Percentiles rank a stretch among this genome's conserved stretches.
Evolutionary conservation across 768 basidiomycete species (phyloP).

Genomic region (Amanita polypyramis): DNA sequence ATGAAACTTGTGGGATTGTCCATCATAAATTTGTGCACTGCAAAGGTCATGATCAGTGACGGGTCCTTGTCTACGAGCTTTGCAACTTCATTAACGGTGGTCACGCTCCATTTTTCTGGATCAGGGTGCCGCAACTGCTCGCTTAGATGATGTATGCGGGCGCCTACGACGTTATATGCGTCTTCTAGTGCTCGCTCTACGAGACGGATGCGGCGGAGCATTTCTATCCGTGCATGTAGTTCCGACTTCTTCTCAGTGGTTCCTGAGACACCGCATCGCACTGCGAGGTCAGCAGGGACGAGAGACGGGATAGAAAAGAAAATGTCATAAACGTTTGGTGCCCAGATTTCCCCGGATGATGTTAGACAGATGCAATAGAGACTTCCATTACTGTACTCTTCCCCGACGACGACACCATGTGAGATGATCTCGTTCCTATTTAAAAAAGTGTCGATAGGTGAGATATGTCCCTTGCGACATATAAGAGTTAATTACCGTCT

Average conservation of each 20-base stretch:
- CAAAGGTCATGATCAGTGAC: slow-evolving; percentile 26
- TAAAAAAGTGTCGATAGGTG: slow-evolving; percentile 1
- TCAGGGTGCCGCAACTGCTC: slow-evolving; percentile 31
- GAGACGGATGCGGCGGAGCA: slow-evolving; percentile 47
- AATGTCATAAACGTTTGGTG: slow-evolving; percentile 40
- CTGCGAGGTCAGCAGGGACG: slow-evolving; percentile 31
- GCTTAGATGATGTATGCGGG: slow-evolving; percentile 30
- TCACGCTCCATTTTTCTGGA: slow-evolving; percentile 40
- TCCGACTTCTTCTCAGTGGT: slow-evolving; percentile 23
- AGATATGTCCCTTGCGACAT: slow-evolving; percentile 10
- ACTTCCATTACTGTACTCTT: slow-evolving; percentile 13
- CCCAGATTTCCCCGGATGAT: slow-evolving; percentile 44
- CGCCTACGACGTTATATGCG: slow-evolving; percentile 19
- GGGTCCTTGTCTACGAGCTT: slow-evolving; percentile 27
- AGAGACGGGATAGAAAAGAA: slow-evolving; percentile 53
- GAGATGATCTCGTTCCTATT: slow-evolving; percentile 21
- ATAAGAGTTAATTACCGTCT: slow-evolving; percentile 27
- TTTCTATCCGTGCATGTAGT: slow-evolving; percentile 50
- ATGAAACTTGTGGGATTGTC: slow-evolving; percentile 39
- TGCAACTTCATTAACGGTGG: slow-evolving; percentile 47
- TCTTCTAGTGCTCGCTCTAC: slow-evolving; percentile 39
- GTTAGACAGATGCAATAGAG: slow-evolving; percentile 11
- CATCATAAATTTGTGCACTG: slow-evolving; percentile 63
- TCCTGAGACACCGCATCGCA: slow-evolving; percentile 32
- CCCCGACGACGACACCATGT: slow-evolving; percentile 27